Conservation (phyloP, 805 yeast species). For the Candida insectorum region DNA sequence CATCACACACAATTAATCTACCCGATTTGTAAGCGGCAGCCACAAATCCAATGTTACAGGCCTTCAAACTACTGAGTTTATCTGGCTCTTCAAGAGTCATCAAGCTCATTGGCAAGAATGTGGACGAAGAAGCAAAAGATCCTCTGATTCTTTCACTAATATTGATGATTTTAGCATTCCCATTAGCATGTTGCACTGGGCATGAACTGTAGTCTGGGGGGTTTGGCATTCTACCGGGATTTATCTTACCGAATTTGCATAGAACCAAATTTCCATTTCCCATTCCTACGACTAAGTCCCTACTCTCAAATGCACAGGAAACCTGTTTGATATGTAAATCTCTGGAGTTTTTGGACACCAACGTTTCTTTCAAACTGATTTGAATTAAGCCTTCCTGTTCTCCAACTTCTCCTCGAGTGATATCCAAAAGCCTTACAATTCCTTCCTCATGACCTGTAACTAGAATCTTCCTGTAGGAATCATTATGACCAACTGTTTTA, state of each 20-base stretch:
- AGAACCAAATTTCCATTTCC: constrained; percentile 71
- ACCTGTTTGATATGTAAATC: constrained; percentile 44
- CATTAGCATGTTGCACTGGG: constrained; percentile 29
- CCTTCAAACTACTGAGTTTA: constrained; percentile 55
- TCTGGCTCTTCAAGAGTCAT: constrained; percentile 34
- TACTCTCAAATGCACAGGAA: constrained; percentile 75
- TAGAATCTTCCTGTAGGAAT: constrained; percentile 45
- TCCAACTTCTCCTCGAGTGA: constrained; percentile 63
- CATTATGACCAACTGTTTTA: constrained; percentile 31
- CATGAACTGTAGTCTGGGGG: constrained; percentile 25
- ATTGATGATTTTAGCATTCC: constrained; percentile 41
- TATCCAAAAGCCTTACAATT: constrained; percentile 77
- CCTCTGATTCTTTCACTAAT: constrained; percentile 54
- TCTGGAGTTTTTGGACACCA: constrained; percentile 19
- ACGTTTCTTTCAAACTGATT: constrained; percentile 30
- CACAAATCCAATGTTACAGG: constrained; percentile 80
- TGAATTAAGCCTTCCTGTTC: constrained; percentile 31
- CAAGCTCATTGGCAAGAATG: constrained; percentile 32
- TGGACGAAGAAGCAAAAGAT: constrained; percentile 23
- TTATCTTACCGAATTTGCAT: constrained; percentile 60
- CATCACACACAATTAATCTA: constrained; percentile 67
- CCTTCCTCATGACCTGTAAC: constrained; percentile 90
- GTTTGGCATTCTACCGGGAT: constrained; percentile 9
- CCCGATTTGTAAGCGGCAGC: constrained; percentile 79
- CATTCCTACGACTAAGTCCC: constrained; percentile 69